Base-by-base conservation (phyloP, 345 rosid species). In the Microcos paniculata region DNA sequence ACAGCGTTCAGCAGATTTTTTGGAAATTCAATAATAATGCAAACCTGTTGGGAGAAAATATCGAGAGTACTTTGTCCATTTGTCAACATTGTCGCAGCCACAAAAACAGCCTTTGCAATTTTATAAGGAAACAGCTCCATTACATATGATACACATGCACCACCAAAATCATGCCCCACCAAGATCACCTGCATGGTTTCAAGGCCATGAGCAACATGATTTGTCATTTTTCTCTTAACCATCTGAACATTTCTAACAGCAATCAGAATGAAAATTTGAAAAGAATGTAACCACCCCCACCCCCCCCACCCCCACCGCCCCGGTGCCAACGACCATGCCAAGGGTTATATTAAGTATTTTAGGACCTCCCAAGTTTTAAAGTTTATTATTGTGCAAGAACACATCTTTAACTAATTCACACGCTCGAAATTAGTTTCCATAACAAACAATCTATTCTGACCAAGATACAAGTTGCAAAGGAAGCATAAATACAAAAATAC, bases 101-200 rank as follows among this genome's bases (percentile, higher is more conserved):
- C 72, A 76, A 82, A 96, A 70, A 92, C 75, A 57, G 97, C 94
- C 85, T 90, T 96, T 2, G 94, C 85, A 61, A 90, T 76, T 87
- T 83, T 93, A 10, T 42, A 62, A 75, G 98, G 95, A 85, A 90
- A 92, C 76, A 88, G 73, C 85, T 96, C 99, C 98, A 93, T 90
- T 53, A 88, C 94, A 70, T 89, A 89, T 9, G 97, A 90, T 70
- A 90, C 70, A 73, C 99, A 93, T 51, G 97, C 90, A 68, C 99
- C 99, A 59, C 98, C 99, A 76, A 96, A 88, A 84, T 96, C 98
- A 14, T 93, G 99, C 45, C 98, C 98, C 4, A 89, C 97, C 92
- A 96, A 85, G 72, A 96, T 87, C 79, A 91, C 97, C 99, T 96
- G 87, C 87, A 79, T 5, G 15, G 59, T 57, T 33, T 53, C 38